A percentile compares a stretch with the other conserved stretches of the same genome.
Evolutionary conservation across 768 basidiomycete genomes (phyloP).

Genomic region (Lactifluus rugatus): DNA sequence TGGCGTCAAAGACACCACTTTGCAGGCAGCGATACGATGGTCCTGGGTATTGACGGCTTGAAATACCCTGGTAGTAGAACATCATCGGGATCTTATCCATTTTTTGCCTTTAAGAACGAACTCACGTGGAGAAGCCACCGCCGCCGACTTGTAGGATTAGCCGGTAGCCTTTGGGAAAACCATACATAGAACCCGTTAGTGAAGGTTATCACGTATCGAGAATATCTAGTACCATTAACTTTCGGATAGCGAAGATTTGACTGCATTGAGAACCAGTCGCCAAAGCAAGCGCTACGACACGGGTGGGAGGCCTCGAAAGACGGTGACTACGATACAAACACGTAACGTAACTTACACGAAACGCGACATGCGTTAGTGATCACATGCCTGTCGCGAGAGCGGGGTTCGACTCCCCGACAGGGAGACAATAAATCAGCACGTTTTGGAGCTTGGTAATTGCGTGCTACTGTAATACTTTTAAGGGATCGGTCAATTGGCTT

Average conservation of each 20-base stretch:
- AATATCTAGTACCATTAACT: conserved; percentile 11
- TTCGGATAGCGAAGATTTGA: conserved; percentile 15
- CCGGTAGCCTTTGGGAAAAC: conserved; percentile 43
- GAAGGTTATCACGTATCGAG: not conserved
- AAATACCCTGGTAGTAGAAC: conserved; percentile 51
- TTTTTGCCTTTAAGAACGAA: not conserved
- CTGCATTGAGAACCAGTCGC: conserved; percentile 5
- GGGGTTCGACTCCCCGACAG: conserved; percentile 30
- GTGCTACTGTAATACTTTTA: no score
- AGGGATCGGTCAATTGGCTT: no score
- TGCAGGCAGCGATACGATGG: conserved; percentile 76
- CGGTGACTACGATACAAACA: not conserved
- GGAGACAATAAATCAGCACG: no score
- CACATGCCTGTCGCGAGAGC: conserved; percentile 24
- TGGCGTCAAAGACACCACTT: conserved; percentile 58
- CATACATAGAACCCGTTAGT: not conserved
- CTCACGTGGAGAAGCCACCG: conserved; percentile 76
- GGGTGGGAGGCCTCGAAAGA: not conserved
- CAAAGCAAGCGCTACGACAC: not conserved
- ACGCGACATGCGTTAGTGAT: no score
- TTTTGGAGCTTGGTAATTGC: no score
- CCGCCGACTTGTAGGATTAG: conserved; percentile 73
- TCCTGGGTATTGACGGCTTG: conserved; percentile 62
- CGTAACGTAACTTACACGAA: no score
- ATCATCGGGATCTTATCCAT: not conserved